Percentiles rank a stretch among this genome's conserved stretches.
phyloP scores from a whole-genome alignment of 2,329 filamentous ascomycete genomes.

The Aspergillus aculeatinus region DNA sequence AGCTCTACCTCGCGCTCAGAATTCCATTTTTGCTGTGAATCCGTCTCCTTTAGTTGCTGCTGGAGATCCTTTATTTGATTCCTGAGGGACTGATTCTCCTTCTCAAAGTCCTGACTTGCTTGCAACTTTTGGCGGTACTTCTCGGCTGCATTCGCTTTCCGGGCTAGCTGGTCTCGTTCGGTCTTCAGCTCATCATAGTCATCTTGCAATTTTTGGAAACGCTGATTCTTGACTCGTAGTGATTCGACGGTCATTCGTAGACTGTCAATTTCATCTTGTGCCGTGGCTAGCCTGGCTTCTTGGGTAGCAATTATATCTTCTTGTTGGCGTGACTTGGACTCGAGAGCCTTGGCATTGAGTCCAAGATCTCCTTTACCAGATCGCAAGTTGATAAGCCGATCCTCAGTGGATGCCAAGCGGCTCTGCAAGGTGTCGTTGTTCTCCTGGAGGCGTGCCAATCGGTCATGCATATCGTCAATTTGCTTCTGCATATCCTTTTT shows the following conservation, averaged over 20 bases:
- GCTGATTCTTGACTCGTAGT: conserved; percentile 46
- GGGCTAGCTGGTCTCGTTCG: conserved; percentile 46
- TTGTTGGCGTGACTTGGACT: conserved; percentile 59
- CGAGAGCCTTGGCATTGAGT: conserved; percentile 45
- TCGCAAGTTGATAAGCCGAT: conserved; percentile 53
- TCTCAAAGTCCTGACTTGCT: conserved; percentile 50
- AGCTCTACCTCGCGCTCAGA: conserved; percentile 44
- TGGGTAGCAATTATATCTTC: conserved; percentile 70
- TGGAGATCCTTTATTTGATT: conserved; percentile 49
- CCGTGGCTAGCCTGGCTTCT: conserved; percentile 63
- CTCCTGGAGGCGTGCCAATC: conserved; percentile 57
- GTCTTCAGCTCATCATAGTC: conserved; percentile 51
- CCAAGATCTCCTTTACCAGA: conserved; percentile 49
- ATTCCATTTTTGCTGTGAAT: conserved; percentile 42
- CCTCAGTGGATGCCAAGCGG: conserved; percentile 48
- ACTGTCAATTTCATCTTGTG: conserved; percentile 46
- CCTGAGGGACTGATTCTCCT: conserved; percentile 48
- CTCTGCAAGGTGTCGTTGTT: conserved; percentile 49
- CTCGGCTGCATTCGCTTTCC: conserved; percentile 50
- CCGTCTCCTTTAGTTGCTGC: conserved; percentile 47
- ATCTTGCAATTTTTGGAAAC: conserved; percentile 49
- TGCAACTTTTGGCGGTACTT: conserved; percentile 52
- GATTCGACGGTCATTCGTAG: conserved; percentile 47
- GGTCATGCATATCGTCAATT: conserved; percentile 56
- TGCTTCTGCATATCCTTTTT: conserved; percentile 51